Percentiles rank a stretch among this genome's conserved stretches.
These are phyloP conservation scores for Trametes cinnabarina DNA, from an alignment of 768 basidiomycete species.

Conservation along the genomic window DNA sequence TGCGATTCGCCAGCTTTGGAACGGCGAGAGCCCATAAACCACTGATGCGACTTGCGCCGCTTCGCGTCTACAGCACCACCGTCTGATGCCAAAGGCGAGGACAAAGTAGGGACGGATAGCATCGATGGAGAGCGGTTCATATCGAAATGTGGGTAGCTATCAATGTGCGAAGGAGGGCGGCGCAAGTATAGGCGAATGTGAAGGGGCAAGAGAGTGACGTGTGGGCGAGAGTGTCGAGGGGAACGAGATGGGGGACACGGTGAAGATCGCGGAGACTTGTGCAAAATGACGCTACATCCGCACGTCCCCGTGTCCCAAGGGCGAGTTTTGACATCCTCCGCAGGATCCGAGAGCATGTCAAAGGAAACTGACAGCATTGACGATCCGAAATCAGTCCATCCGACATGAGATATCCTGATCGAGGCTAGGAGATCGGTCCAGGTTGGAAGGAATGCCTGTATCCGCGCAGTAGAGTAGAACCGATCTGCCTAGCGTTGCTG, in stretches of 20 bases:
- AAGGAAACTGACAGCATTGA: not conserved
- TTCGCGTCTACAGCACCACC: not conserved
- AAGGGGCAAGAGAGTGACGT: not conserved
- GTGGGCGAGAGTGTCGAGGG: not conserved
- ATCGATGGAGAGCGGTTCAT: not conserved
- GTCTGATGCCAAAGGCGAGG: not conserved
- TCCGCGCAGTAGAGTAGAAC: not conserved
- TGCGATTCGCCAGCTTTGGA: not conserved
- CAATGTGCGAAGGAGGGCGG: not conserved
- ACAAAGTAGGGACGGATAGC: not conserved
- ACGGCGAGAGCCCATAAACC: not conserved
- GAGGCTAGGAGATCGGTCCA: not conserved
- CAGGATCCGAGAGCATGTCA: not conserved
- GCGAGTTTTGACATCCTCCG: not conserved
- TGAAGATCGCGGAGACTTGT: not conserved
- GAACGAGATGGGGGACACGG: not conserved
- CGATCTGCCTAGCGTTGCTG: no score
- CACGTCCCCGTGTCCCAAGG: not conserved
- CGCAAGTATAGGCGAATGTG: not conserved
- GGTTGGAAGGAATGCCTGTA: not conserved
- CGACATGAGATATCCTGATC: not conserved
- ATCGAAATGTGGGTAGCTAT: no score
- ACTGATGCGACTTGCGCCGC: constrained; percentile 3
- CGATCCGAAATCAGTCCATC: not conserved
- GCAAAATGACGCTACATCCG: not conserved